Conservation (phyloP, 164 flowering plant genomes). For the Tetrastigma voinierianum region DNA sequence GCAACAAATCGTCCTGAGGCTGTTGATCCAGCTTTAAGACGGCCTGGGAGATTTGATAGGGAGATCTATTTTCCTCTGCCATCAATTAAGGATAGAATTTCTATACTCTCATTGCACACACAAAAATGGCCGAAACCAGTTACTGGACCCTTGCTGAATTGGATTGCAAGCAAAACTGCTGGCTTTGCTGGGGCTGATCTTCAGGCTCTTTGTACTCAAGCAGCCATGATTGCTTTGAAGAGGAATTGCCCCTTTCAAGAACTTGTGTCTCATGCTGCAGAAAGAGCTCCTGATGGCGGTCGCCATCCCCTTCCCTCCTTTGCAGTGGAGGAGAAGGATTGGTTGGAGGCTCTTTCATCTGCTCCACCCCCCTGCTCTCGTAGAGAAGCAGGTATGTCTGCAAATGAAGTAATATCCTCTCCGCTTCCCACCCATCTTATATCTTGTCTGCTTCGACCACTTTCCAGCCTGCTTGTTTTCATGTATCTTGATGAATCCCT, state of each 20-base stretch:
- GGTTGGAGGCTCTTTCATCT: constrained; percentile 86
- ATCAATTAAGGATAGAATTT: constrained; percentile 81
- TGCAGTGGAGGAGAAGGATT: constrained; percentile 88
- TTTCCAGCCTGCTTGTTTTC: constrained; percentile 62
- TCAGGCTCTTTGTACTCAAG: constrained; percentile 97
- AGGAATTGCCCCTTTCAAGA: constrained; percentile 80
- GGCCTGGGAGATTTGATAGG: constrained; percentile 99
- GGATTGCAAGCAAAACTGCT: constrained; percentile 72
- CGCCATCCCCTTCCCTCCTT: constrained; percentile 66
- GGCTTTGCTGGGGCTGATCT: constrained; percentile 99
- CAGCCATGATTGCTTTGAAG: constrained; percentile 83
- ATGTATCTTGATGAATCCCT: constrained; percentile 74
- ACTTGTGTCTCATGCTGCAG: constrained; percentile 55
- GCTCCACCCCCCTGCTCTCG: constrained; percentile 96
- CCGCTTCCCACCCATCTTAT: constrained; percentile 74
- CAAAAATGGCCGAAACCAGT: constrained; percentile 89
- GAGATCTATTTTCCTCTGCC: constrained; percentile 97
- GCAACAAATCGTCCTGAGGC: constrained; percentile 99
- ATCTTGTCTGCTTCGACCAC: constrained; percentile 73
- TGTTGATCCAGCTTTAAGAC: constrained; percentile 92
- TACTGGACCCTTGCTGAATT: constrained; percentile 64
- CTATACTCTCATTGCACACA: constrained; percentile 89
- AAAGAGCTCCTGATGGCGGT: constrained; percentile 27
- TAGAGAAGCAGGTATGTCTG: constrained; percentile 89
- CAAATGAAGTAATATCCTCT: constrained; percentile 63